phyloP scores from a whole-genome alignment of 495 filamentous ascomycete genomes.

The Corynascus novoguineensis region DNA sequence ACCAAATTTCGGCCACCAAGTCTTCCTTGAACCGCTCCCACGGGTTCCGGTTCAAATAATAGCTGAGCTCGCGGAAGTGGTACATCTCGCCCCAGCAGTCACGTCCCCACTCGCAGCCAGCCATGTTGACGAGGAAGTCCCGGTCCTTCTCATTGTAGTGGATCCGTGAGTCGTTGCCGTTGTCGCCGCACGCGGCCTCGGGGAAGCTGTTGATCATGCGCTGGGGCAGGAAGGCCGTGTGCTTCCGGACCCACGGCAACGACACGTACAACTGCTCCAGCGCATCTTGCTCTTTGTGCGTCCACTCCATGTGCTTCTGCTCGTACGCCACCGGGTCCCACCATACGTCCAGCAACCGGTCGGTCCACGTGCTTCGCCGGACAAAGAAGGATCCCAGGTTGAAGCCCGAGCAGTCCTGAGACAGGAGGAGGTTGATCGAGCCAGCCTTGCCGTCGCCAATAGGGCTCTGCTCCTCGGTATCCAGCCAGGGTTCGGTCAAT shows the following conservation, averaged over 20 bases:
- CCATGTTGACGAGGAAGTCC: constrained; percentile 99
- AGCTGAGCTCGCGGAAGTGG: constrained; percentile 81
- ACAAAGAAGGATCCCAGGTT: constrained; percentile 96
- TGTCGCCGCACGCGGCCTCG: constrained; percentile 74
- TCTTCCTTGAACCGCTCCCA: constrained; percentile 71
- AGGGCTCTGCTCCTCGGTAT: constrained; percentile 61
- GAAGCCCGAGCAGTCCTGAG: constrained; percentile 94
- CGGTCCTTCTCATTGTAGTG: constrained; percentile 82
- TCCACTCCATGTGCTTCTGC: constrained; percentile 99
- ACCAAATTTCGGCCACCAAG: constrained; percentile 47
- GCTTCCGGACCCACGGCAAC: constrained; percentile 88
- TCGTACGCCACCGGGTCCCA: constrained; percentile 99
- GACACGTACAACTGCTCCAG: constrained; percentile 85
- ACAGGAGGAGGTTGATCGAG: constrained; percentile 81
- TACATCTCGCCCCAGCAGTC: constrained; percentile 99
- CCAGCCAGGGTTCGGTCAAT: constrained; percentile 63
- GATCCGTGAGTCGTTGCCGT: constrained; percentile 62
- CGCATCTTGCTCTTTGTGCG: constrained; percentile 96
- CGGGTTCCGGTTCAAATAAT: constrained; percentile 70
- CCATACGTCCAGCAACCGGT: constrained; percentile 91
- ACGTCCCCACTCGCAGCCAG: constrained; percentile 90
- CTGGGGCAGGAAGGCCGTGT: constrained; percentile 85
- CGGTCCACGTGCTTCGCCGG: constrained; percentile 76
- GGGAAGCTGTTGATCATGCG: constrained; percentile 94
- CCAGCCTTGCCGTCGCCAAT: constrained; percentile 65